phyloP scores from a whole-genome alignment of 1,284 basidiomycete species.

The Apiotrichum montevideense region DNA sequence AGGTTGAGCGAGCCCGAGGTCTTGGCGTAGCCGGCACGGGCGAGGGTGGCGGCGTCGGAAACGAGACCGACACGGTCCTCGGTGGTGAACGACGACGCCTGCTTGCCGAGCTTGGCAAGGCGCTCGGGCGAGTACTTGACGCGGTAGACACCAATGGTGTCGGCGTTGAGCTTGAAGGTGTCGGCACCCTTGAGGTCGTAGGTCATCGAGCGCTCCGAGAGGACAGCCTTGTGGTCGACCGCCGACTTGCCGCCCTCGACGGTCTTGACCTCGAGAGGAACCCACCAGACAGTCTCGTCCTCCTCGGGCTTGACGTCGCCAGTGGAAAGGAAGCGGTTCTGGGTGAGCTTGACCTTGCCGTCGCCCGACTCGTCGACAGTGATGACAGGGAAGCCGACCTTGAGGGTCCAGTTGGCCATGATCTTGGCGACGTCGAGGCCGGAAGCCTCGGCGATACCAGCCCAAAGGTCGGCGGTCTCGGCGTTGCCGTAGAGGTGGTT shows the following conservation, averaged over 20 bases:
- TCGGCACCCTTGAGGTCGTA: conserved; percentile 61
- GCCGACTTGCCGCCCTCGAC: conserved; percentile 43
- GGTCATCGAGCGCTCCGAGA: conserved; percentile 63
- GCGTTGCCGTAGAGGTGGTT: conserved; percentile 76
- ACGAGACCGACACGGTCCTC: conserved; percentile 84
- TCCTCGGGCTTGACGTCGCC: conserved; percentile 72
- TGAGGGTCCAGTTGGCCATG: conserved; percentile 89
- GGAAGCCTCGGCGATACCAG: conserved; percentile 73
- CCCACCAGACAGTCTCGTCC: conserved; percentile 80
- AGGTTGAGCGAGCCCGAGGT: conserved; percentile 71
- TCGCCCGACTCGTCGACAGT: conserved; percentile 71
- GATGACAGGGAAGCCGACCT: conserved; percentile 83
- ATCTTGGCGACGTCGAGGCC: conserved; percentile 70
- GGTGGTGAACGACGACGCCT: conserved; percentile 72
- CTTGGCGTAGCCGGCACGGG: conserved; percentile 70
- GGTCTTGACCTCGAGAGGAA: conserved; percentile 74
- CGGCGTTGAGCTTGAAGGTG: conserved; percentile 81
- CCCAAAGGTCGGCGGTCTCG: conserved; percentile 82
- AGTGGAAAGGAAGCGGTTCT: conserved; percentile 88
- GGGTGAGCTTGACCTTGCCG: conserved; percentile 64
- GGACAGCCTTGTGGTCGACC: conserved; percentile 61
- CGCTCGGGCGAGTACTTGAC: conserved; percentile 81
- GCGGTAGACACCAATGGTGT: conserved; percentile 80
- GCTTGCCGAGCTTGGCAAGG: conserved; percentile 68
- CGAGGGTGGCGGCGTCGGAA: conserved; percentile 70